Evolutionary conservation across 2,329 filamentous ascomycete species (phyloP), one percentile per base, ranked within the genome.

Genomic region (Fusarium agapanthi): DNA sequence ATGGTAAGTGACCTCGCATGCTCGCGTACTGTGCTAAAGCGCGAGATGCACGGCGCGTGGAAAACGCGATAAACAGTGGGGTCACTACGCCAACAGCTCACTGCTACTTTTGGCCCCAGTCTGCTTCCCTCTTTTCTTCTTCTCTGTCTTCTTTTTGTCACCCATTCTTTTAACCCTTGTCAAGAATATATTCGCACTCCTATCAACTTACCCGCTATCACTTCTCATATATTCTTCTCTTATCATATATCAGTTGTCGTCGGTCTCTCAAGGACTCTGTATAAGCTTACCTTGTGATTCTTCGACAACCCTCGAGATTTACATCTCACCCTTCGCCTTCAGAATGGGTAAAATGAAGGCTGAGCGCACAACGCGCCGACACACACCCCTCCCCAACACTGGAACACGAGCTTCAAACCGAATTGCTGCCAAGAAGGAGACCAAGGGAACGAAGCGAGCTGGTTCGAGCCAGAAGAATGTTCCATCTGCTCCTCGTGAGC

Each of bases 171-270:
- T 35, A 16, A 38, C 18, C 41, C 45, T 37, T 45, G 50, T 35
- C 32, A 60, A 62, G 30, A 67, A 56, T 41, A n/a, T 41, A 70
- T 50, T 58, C 55, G 26, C 67, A 67, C 69, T 57, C 41, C 66
- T 35, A 51, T 35, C 32, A 34, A 47, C 24, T n/a, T 28, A 10
- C n/a, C 32, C n/a, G 26, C 30, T 37, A 22, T 40, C 35, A 45
- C 40, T 47, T 41, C 41, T 40, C 35, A n/a, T 16, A 58, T 30
- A 34, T 30, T 47, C 12, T 18, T 24, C 20, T 55, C 38, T 67
- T 47, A 61, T 47, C 26, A 30, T 51, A 68, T 62, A 37, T 58
- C 66, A 24, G 59, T 43, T 50, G 44, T 54, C 20, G 11, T 57
- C 24, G 11, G 16, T 38, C 35, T 47, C 32, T 38, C 38, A 67